Evolutionary conservation across 208 protist species (phyloP).

Genomic region (Giardia duodenalis): DNA sequence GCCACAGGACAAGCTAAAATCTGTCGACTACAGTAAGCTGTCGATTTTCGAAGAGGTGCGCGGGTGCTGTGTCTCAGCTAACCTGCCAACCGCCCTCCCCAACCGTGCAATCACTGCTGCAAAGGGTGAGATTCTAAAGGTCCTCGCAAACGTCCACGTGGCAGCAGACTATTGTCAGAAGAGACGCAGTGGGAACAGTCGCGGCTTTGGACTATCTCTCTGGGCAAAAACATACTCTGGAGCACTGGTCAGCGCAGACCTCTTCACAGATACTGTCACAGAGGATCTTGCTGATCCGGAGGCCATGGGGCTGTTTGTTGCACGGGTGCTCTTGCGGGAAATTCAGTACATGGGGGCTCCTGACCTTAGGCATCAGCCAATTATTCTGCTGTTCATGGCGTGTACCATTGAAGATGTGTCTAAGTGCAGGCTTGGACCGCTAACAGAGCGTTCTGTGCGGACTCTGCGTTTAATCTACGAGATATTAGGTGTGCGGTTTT

Average conservation of each 20-base stretch:
- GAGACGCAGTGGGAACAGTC: not conserved
- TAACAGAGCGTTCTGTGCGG: not conserved
- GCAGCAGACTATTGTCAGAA: not conserved
- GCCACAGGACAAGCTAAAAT: not conserved
- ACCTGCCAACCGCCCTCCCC: not conserved
- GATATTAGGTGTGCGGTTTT: not conserved
- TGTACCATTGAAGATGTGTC: not conserved
- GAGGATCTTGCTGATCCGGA: not conserved
- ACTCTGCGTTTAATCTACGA: not conserved
- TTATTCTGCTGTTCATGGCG: slow-evolving; percentile 1
- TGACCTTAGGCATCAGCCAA: not conserved
- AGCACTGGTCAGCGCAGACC: not conserved
- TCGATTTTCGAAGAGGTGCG: not conserved
- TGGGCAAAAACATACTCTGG: not conserved
- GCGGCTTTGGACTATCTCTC: not conserved
- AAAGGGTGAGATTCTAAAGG: not conserved
- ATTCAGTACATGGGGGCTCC: not conserved
- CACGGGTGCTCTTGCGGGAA: not conserved
- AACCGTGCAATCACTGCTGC: not conserved
- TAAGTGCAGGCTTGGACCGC: not conserved
- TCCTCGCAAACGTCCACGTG: not conserved
- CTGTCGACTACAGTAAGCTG: not conserved
- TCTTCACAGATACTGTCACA: not conserved
- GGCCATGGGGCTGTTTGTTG: not conserved
- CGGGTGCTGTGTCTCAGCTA: not conserved